Conservation (phyloP, 441 rosid genomes). For the Melastoma candidum region DNA sequence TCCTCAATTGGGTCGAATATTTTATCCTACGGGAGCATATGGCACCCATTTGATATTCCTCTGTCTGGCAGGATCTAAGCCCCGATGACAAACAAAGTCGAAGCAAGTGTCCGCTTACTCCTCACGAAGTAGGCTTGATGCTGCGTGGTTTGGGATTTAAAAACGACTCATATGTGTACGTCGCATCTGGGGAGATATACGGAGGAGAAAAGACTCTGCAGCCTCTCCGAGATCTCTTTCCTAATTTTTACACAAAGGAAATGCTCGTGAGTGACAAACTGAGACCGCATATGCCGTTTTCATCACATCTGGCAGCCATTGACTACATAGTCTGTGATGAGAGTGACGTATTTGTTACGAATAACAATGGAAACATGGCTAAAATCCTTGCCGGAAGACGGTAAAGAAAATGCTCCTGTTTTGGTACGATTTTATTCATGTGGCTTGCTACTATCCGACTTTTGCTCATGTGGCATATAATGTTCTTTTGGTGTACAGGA, state of each 20-base stretch:
- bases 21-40: neutral
- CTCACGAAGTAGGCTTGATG: conserved; percentile 95
- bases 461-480: too few relatives aligned
- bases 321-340: conserved; percentile 90
- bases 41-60: neutral
- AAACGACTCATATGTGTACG: conserved; percentile 74
- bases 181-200: conserved; percentile 72
- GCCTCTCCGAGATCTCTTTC: conserved; percentile 83
- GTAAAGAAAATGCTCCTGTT: conserved; percentile 19
- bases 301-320: conserved; percentile 88
- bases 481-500: conserved; percentile 28
- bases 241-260: conserved; percentile 90
- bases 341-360: conserved; percentile 89
- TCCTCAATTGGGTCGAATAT: neutral
- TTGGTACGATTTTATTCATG: too few relatives aligned
- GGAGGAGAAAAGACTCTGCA: conserved; percentile 35
- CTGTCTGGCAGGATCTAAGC: conserved; percentile 54
- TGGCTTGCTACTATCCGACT: too few relatives aligned
- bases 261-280: conserved; percentile 78
- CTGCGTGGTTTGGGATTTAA: conserved; percentile 87
- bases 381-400: conserved; percentile 97
- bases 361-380: conserved; percentile 98
- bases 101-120: conserved; percentile 96
- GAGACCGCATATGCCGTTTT: conserved; percentile 62
- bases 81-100: conserved; percentile 81